These are phyloP conservation scores for Platanus orientalis DNA, from an alignment of 164 flowering plant genomes.

Conservation along the genomic window DNA sequence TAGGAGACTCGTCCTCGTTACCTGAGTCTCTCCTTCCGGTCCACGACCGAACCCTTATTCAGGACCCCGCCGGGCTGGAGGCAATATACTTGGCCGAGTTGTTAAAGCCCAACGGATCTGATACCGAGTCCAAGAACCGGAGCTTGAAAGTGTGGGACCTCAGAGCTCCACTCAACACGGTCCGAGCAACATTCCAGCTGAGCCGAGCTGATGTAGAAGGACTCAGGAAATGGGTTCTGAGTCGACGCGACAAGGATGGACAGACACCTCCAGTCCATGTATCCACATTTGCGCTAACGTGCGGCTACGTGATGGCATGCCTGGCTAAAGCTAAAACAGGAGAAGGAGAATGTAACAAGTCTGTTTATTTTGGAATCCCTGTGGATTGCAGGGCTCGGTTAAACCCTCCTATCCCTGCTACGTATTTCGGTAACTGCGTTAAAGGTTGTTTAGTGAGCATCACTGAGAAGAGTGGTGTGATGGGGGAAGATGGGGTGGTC, in stretches of 20 bases:
- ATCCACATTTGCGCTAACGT: constrained; percentile 19
- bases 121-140: background rate
- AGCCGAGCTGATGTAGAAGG: constrained; percentile 2
- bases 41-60: constrained; percentile 3
- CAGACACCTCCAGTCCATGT: background rate
- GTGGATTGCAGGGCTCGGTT: no score
- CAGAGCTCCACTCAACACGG: background rate
- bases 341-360: no score
- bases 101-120: background rate
- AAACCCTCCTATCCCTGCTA: no score
- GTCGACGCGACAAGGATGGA: background rate
- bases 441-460: no score
- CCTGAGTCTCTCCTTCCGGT: constrained; percentile 1
- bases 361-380: no score
- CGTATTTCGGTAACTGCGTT: no score
- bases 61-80: constrained; percentile 1
- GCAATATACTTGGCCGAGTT: background rate
- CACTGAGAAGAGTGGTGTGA: no score
- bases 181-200: constrained; percentile 1
- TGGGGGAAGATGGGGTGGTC: no score
- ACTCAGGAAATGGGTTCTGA: background rate
- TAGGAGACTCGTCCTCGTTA: constrained; percentile 3
- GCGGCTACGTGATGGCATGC: constrained; percentile 18
- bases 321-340: constrained; percentile 17
- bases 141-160: background rate